A percentile compares a stretch with the other conserved stretches of the same genome.
Evolutionary conservation across 164 flowering plant species (phyloP).

Genomic region (Berberis vulgaris): DNA sequence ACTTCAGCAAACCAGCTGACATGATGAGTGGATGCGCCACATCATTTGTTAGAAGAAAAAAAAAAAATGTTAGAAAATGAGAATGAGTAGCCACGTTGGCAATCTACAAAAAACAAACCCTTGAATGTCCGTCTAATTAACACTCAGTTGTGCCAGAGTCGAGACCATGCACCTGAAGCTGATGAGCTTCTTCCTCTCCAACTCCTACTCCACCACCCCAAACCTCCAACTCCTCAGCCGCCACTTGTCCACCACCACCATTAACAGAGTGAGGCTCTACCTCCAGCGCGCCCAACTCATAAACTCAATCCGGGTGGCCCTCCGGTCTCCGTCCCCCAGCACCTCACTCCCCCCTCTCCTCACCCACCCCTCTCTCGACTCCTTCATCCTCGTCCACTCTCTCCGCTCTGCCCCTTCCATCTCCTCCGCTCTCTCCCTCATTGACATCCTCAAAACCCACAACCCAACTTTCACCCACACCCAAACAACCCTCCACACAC

Average conservation of each 20-base stretch:
- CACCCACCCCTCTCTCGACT: slow-evolving; percentile 43
- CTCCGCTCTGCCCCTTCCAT: slow-evolving; percentile 72
- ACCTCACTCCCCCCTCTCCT: slow-evolving; percentile 29
- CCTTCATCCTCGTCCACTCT: slow-evolving; percentile 66
- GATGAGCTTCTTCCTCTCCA: slow-evolving; percentile 9
- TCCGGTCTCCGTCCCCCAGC: slow-evolving; percentile 35
- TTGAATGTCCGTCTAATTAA: too few species aligned
- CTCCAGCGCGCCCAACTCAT: slow-evolving; percentile 71
- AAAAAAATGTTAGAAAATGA: too few species aligned
- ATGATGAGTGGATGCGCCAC: too few species aligned
- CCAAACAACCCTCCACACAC: slow-evolving; percentile 38
- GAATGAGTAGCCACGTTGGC: too few species aligned
- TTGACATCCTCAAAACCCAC: slow-evolving; percentile 32
- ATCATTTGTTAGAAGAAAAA: too few species aligned
- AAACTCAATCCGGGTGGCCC: slow-evolving; percentile 55
- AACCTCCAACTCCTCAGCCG: slow-evolving; percentile 21
- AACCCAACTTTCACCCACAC: slow-evolving; percentile 37
- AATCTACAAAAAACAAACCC: too few species aligned
- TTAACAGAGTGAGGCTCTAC: slow-evolving; percentile 50
- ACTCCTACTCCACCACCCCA: background rate
- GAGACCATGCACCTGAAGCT: slow-evolving; percentile 2
- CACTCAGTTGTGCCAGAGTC: too few species aligned
- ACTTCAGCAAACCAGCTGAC: too few species aligned
- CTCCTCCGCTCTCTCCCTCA: slow-evolving; percentile 53
- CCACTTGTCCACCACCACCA: slow-evolving; percentile 20